A percentile compares a stretch with the other conserved stretches of the same genome.
These are phyloP conservation scores for Vitis hybrid DNA, from an alignment of 177 flowering plant species.

Conservation along the genomic window DNA sequence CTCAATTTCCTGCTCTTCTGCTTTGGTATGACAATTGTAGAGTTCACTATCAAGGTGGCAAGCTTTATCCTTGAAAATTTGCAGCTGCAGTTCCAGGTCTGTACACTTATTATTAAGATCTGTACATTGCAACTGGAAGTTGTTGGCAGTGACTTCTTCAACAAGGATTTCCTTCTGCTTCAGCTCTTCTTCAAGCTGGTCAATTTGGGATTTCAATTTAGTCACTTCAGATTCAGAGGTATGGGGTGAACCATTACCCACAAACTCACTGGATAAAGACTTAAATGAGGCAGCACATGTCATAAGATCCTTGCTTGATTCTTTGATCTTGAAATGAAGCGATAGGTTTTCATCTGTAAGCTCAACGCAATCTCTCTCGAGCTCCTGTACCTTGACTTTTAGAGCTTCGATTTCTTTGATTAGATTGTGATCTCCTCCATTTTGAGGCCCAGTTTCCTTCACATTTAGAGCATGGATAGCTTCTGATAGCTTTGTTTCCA, in stretches of 20 bases:
- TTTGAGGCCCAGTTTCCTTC: background rate
- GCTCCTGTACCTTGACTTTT: constrained; percentile 46
- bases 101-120: constrained; percentile 33
- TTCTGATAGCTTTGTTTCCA: constrained; percentile 15
- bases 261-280: constrained; percentile 14
- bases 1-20: constrained; percentile 25
- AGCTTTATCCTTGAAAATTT: constrained; percentile 30
- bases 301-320: constrained; percentile 19
- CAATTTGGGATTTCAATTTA: constrained; percentile 3
- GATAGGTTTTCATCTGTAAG: constrained; percentile 52
- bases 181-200: constrained; percentile 3
- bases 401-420: constrained; percentile 32
- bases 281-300: constrained; percentile 13
- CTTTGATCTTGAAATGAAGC: constrained; percentile 43
- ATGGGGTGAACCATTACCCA: background rate
- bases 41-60: constrained; percentile 40
- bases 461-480: constrained; percentile 1
- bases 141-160: constrained; percentile 15
- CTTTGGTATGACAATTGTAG: constrained; percentile 17
- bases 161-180: constrained; percentile 8
- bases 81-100: constrained; percentile 42
- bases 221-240: background rate
- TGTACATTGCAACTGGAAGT: constrained; percentile 12
- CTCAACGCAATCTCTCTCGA: constrained; percentile 54
- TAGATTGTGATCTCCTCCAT: constrained; percentile 15